phyloP scores from a whole-genome alignment of 108 stramenopile genomes.

The Cyclotella choctawhatcheeana region DNA sequence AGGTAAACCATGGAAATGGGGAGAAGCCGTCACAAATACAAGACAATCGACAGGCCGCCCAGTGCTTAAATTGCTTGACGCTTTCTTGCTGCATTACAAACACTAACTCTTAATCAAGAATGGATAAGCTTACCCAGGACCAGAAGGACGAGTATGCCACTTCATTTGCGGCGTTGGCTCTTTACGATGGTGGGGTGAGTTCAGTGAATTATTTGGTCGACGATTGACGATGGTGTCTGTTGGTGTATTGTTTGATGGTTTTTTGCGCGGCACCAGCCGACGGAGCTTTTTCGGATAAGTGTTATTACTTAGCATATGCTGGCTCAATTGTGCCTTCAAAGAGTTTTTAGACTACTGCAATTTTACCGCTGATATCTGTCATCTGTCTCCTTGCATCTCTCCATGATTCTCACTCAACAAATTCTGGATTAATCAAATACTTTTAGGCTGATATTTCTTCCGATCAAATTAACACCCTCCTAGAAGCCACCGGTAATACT shows the following conservation, averaged over 20 bases:
- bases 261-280: too few relatives aligned
- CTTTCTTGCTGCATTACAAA: constrained; percentile 12
- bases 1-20: neutral
- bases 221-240: too few relatives aligned
- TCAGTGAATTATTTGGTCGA: too few relatives aligned
- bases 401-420: too few relatives aligned
- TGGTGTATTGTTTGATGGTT: too few relatives aligned
- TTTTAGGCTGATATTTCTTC: constrained; percentile 90
- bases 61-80: constrained; percentile 50
- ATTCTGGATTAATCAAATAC: too few relatives aligned
- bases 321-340: too few relatives aligned
- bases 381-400: too few relatives aligned
- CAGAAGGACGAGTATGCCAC: constrained; percentile 95
- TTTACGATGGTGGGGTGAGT: constrained; percentile 93
- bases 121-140: constrained; percentile 85
- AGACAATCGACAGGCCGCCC: constrained; percentile 43
- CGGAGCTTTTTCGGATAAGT: too few relatives aligned
- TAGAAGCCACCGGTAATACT: constrained; percentile 92
- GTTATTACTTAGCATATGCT: too few relatives aligned
- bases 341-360: too few relatives aligned
- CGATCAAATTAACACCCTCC: constrained; percentile 87
- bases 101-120: constrained; percentile 32
- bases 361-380: too few relatives aligned
- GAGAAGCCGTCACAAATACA: neutral
- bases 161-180: constrained; percentile 91